Conservation (phyloP, 1,284 basidiomycete genomes). For the Rhodotorula sp. region DNA sequence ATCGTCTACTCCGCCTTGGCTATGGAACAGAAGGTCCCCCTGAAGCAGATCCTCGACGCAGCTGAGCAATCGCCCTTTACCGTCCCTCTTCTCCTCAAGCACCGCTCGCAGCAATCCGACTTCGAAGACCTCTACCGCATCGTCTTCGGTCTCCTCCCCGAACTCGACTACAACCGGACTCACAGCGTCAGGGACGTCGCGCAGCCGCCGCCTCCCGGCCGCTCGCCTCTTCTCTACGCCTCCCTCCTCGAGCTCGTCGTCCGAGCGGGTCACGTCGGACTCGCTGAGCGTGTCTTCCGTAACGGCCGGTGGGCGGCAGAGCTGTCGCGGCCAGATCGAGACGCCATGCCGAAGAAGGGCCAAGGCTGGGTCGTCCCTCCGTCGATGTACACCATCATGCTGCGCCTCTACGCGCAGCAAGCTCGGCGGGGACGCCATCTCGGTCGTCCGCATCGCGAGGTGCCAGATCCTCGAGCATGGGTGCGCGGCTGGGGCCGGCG, state of each 20-base stretch:
- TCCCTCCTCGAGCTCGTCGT: slow-evolving; percentile 61
- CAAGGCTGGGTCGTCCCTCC: slow-evolving; percentile 62
- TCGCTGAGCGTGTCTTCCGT: slow-evolving; percentile 60
- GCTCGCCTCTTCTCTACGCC: slow-evolving; percentile 51
- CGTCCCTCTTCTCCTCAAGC: slow-evolving; percentile 12
- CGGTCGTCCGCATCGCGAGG: slow-evolving; percentile 2
- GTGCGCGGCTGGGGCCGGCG: slow-evolving; percentile 36
- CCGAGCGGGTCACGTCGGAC: slow-evolving; percentile 59
- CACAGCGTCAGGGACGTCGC: background rate
- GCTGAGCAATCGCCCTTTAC: slow-evolving; percentile 8
- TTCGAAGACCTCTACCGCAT: slow-evolving; percentile 20
- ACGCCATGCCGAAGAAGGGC: background rate
- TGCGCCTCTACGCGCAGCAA: slow-evolving; percentile 59
- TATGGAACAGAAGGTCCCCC: background rate
- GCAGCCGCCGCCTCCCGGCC: slow-evolving; percentile 11
- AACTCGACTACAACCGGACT: slow-evolving; percentile 21
- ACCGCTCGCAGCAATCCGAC: background rate
- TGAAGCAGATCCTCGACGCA: background rate
- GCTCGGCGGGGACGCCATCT: slow-evolving; percentile 35
- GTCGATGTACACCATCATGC: slow-evolving; percentile 68
- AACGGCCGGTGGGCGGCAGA: slow-evolving; percentile 36
- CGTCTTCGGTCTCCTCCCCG: slow-evolving; percentile 34
- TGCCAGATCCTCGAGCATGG: background rate
- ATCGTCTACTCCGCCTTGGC: slow-evolving; percentile 18
- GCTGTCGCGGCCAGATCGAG: slow-evolving; percentile 54